Evolutionary conservation across 2,329 filamentous ascomycete genomes (phyloP), one percentile per base, ranked within the genome.

Genomic region (Chaetomiaceae sp.): DNA sequence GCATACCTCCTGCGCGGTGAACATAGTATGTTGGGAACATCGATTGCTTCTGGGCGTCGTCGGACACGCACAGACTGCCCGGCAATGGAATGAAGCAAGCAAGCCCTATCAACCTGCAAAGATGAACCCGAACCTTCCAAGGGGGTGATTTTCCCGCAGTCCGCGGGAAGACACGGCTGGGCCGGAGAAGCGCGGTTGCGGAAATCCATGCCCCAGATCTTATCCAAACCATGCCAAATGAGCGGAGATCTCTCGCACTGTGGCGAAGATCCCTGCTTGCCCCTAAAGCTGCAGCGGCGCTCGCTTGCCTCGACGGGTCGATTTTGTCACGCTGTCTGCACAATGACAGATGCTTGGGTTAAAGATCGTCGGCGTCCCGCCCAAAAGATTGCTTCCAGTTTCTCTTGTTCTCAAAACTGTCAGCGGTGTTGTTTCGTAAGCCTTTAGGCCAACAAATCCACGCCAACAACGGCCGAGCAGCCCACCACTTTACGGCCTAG

Each of bases 281-380:
- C 27, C 29, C 29, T 23, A n/a, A 41, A 34, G 36, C 25, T 46
- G 41, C 41, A 55, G 36, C 32, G 32, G n/a, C 14, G 14, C 45
- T 48, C 42, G 30, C 18, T 45, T 49, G 23, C 33, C 54, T 43
- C 33, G 16, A 44, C n/a, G 33, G 16, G 20, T 18, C 7, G 8
- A 36, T 21, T 18, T 38, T 27, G 25, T 9, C 25, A n/a, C 9
- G 25, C 25, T 5, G 56, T 23, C 37, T 51, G 52, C 43, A 45
- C 41, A 37, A 57, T 58, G 59, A 56, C 49, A 48, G 36, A 45
- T n/a, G 27, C 30, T 50, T 51, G 43, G 20, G 32, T 57, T 58
- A 53, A 60, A 58, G 55, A 59, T 57, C 52, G 49, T 55, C 51
- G 59, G 36, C 53, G 53, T 54, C 58, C 53, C 45, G 11, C 41